These are phyloP conservation scores for Platismatia glauca DNA, from an alignment of 495 filamentous ascomycete species.

Conservation along the genomic window DNA sequence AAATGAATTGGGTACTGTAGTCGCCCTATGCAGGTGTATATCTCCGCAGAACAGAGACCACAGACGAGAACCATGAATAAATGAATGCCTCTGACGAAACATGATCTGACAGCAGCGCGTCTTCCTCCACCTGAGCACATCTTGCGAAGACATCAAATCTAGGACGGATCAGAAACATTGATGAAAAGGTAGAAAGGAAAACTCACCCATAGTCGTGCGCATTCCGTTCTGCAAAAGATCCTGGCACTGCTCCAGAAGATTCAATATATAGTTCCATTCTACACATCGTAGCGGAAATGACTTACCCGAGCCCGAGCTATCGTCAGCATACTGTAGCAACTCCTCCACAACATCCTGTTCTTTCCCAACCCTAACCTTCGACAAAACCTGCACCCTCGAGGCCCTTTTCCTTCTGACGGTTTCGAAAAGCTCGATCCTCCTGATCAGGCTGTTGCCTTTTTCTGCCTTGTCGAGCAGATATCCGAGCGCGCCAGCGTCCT, in stretches of 20 bases:
- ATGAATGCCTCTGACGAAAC: neutral
- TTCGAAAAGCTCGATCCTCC: slow-evolving; percentile 31
- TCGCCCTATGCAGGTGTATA: neutral
- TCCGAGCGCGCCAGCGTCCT: slow-evolving; percentile 33
- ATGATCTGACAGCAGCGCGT: neutral
- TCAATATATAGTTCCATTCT: neutral
- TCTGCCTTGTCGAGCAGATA: neutral
- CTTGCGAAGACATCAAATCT: neutral
- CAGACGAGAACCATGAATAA: neutral
- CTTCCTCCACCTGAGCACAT: neutral
- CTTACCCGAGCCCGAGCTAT: slow-evolving; percentile 18
- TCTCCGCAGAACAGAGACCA: neutral
- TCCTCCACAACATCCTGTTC: slow-evolving; percentile 16
- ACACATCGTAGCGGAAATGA: neutral
- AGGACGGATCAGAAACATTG: neutral
- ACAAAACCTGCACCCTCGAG: slow-evolving; percentile 30
- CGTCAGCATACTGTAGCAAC: slow-evolving; percentile 18
- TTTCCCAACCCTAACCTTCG: slow-evolving; percentile 14
- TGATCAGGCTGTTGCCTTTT: slow-evolving; percentile 16
- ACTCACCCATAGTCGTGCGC: neutral
- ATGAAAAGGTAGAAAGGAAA: neutral
- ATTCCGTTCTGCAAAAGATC: neutral
- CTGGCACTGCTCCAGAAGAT: neutral
- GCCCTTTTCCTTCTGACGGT: slow-evolving; percentile 30
- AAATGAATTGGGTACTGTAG: too few species aligned